These are phyloP conservation scores for Tricholomella constricta DNA, from an alignment of 768 basidiomycete species.

Conservation along the genomic window DNA sequence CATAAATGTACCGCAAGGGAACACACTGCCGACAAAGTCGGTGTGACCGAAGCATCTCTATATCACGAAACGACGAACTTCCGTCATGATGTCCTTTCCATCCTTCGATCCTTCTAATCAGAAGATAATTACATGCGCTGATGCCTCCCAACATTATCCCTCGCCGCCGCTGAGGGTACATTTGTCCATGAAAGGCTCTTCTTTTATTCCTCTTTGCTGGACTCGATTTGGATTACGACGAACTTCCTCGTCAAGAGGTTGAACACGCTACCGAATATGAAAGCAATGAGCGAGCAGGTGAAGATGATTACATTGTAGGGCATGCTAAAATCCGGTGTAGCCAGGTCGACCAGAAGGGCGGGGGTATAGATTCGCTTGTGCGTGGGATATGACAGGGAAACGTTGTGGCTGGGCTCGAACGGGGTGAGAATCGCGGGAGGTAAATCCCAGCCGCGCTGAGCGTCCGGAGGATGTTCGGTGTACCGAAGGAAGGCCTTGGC, in stretches of 20 bases:
- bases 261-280: constrained; percentile 92
- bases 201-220: constrained; percentile 16
- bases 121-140: constrained; percentile 9
- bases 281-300: constrained; percentile 86
- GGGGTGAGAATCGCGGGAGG: constrained; percentile 80
- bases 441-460: constrained; percentile 92
- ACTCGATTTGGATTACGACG: constrained; percentile 48
- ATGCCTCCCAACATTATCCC: neutral
- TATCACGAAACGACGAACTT: neutral
- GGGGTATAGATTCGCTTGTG: constrained; percentile 69
- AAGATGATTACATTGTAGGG: constrained; percentile 99
- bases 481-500: constrained; percentile 87
- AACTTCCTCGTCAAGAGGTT: constrained; percentile 84
- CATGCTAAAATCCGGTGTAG: constrained; percentile 99
- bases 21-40: neutral
- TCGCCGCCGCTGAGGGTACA: constrained; percentile 2
- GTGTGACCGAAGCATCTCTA: neutral
- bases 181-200: constrained; percentile 3
- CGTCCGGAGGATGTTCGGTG: constrained; percentile 95
- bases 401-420: constrained; percentile 22
- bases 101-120: constrained; percentile 17
- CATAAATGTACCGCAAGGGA: neutral
- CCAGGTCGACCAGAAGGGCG: constrained; percentile 84
- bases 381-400: constrained; percentile 14
- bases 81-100: constrained; percentile 7